These are phyloP conservation scores for sunflower (Helianthus annuus) DNA, from an alignment of 129 eudicot genomes.

Conservation along the genomic window HanXRQr2.0-SUNRISE NC_035448.2:146056657-146057156, in stretches of 20 bases:
- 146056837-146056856: not conserved
- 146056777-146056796: not conserved
- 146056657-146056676: not conserved
- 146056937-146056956: not conserved
- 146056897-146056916: constrained; percentile 26
- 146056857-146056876: constrained; percentile 20
- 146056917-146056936: constrained; percentile 7
- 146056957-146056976: not conserved
- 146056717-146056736: not conserved
- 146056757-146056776: not conserved
- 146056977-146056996: constrained; percentile 19
- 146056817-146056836: not conserved
- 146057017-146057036: constrained; percentile 14
- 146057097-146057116: not conserved
- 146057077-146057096: not conserved
- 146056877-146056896: constrained; percentile 28
- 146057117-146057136: constrained; percentile 4
- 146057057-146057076: not conserved
- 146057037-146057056: not conserved
- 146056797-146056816: constrained; percentile 3
- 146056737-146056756: too few species aligned
- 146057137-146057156: not conserved
- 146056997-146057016: constrained; percentile 17
- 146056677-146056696: not conserved
- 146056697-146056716: not conserved